phyloP scores from a whole-genome alignment of 2,329 filamentous ascomycete species.

The Pseudocercospora fijiensis region DNA sequence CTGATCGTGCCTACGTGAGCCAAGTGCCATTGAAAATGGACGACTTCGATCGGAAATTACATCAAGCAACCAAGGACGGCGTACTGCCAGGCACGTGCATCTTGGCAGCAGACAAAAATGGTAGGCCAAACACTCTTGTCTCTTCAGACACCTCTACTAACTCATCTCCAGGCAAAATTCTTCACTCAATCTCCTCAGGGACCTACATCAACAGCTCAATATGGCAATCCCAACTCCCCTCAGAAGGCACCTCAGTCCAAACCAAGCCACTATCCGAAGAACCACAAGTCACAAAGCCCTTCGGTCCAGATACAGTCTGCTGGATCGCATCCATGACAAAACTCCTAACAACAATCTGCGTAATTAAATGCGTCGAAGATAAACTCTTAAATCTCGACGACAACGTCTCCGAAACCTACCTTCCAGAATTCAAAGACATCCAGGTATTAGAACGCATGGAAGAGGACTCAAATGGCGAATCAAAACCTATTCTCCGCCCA shows the following conservation, averaged over 20 bases:
- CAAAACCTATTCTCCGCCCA: slow-evolving; percentile 32
- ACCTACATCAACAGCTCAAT: slow-evolving; percentile 7
- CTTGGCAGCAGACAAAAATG: slow-evolving; percentile 13
- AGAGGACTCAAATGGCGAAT: slow-evolving; percentile 37
- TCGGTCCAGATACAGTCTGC: slow-evolving; percentile 11
- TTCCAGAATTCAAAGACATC: slow-evolving; percentile 51
- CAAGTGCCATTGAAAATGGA: not conserved
- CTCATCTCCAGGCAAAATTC: slow-evolving; percentile 1
- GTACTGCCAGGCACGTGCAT: slow-evolving; percentile 2
- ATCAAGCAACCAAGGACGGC: not conserved
- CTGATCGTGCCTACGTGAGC: not conserved
- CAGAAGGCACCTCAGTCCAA: slow-evolving; percentile 1
- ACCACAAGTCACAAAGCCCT: not conserved
- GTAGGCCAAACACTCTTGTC: not conserved
- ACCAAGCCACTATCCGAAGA: not conserved
- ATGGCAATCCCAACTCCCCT: slow-evolving; percentile 2
- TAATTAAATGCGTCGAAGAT: slow-evolving; percentile 55
- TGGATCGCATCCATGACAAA: slow-evolving; percentile 41
- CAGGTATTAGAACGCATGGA: slow-evolving; percentile 50
- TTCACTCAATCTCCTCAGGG: slow-evolving; percentile 8
- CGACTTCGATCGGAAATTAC: not conserved
- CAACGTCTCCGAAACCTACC: slow-evolving; percentile 43
- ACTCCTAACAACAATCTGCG: slow-evolving; percentile 53
- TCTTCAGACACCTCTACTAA: not conserved
- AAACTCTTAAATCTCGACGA: slow-evolving; percentile 49